phyloP scores from a whole-genome alignment of 148 eudicot genomes.

The Dianthus caryophyllus region DNA sequence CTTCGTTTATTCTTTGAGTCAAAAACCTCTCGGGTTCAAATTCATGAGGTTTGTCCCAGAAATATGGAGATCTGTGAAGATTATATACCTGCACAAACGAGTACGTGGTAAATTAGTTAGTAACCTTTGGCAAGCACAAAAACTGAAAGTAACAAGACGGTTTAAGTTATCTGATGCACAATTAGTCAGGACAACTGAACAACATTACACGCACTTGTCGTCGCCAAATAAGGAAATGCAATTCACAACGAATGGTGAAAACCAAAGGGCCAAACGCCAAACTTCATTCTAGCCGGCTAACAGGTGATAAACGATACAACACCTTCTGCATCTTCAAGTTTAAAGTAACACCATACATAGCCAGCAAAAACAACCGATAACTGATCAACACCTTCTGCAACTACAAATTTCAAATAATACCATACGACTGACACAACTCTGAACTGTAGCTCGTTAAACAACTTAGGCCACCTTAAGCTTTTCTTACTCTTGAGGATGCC shows the following conservation, averaged over 20 bases:
- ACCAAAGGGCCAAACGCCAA: neutral
- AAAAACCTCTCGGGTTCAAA: conserved; percentile 91
- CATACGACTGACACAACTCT: neutral
- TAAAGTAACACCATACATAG: neutral
- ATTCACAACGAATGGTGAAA: neutral
- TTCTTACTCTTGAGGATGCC: neutral
- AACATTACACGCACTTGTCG: neutral
- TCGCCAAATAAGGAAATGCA: neutral
- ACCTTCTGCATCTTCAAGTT: neutral
- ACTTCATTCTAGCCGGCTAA: neutral
- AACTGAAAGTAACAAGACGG: neutral
- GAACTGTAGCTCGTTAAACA: neutral
- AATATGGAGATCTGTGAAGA: conserved; percentile 94
- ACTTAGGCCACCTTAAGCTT: neutral
- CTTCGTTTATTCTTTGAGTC: conserved; percentile 44
- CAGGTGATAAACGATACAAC: neutral
- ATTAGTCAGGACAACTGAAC: neutral
- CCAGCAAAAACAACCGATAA: neutral
- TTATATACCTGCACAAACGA: conserved; percentile 64
- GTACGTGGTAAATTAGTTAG: neutral
- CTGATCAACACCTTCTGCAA: neutral
- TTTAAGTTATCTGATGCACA: neutral
- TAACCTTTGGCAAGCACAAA: neutral
- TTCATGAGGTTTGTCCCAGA: conserved; percentile 85
- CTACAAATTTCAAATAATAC: neutral